Base-by-base conservation (phyloP, 495 filamentous ascomycete species). In the Xylaria longipes region DNA sequence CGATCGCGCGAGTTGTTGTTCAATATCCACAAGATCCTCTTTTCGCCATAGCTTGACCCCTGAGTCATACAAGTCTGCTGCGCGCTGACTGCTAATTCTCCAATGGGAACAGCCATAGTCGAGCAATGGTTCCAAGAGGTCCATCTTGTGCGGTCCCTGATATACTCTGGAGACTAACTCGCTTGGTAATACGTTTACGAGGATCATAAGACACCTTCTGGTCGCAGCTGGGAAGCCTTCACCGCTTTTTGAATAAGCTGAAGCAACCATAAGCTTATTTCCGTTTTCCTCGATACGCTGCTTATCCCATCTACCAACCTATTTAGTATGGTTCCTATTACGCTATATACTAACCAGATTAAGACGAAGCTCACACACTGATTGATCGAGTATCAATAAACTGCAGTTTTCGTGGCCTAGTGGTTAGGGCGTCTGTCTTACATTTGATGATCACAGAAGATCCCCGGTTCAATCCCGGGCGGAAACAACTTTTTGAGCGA, bases 31-130 rank as follows among this genome's bases (percentile, higher is more conserved):
- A 60, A 82, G 75, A 66, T 81, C 80, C 67, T 81, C 74, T 76
- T 76, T 83, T 48, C 70, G 76, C 81, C 80, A 82, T 68, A 82
- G 79, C 74, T 71, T 79, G 69, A 71, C 76, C 70, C 79, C 80
- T 74, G 75, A 75, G 69, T 72, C 75, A 72, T 83, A 83, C 62
- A 83, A 70, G 74, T 80, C 80, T 73, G 79, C 72, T 63, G 74
- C 80, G 74, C 73, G 72, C 74, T 83, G 80, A 70, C 81, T 82
- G 68, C 78, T 82, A 41, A 73, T 75, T 75, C 63, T 77, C 81
- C 81, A 83, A 73, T 69, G 54, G 37, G 77, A 73, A 76, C 77
- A 77, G 52, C 80, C 79, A 64, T 81, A 80, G 73, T 82, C 74
- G 52, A 81, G 76, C 45, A 31, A 5, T 31, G 39, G 39, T 46